phyloP scores from a whole-genome alignment of 768 basidiomycete genomes.

The Rhizopogon sp. region DNA sequence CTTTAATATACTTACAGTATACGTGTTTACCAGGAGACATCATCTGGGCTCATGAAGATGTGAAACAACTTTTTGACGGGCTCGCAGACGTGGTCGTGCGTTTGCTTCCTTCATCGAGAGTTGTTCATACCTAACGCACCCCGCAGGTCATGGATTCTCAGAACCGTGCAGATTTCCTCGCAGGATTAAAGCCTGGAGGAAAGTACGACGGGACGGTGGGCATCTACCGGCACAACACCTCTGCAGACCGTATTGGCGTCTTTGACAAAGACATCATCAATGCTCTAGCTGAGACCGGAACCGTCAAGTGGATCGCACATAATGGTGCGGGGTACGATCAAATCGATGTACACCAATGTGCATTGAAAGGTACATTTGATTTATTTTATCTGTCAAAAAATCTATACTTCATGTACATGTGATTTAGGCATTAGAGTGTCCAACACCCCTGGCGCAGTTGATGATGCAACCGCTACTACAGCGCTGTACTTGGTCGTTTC shows the following conservation, averaged over 20 bases:
- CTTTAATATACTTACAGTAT: neutral
- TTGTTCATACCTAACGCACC: neutral
- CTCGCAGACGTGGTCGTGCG: constrained; percentile 77
- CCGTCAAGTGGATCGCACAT: constrained; percentile 83
- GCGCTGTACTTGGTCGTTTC: constrained; percentile 81
- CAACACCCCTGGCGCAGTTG: constrained; percentile 86
- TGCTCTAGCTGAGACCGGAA: constrained; percentile 46
- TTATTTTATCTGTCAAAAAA: neutral
- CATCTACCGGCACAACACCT: constrained; percentile 75
- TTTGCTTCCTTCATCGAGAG: constrained; percentile 8
- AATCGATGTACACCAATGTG: constrained; percentile 74
- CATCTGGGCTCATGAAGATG: constrained; percentile 78
- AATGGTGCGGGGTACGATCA: constrained; percentile 93
- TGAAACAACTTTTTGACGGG: constrained; percentile 54
- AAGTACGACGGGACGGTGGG: constrained; percentile 72
- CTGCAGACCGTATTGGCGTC: constrained; percentile 58
- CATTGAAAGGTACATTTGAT: constrained; percentile 49
- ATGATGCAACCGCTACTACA: constrained; percentile 88
- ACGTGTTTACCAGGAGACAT: constrained; percentile 46
- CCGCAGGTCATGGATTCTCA: constrained; percentile 50
- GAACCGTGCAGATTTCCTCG: constrained; percentile 64
- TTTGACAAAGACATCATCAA: constrained; percentile 79
- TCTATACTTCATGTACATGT: neutral
- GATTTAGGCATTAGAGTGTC: constrained; percentile 59
- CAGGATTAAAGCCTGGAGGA: constrained; percentile 55